These are phyloP conservation scores for Lepraria neglecta DNA, from an alignment of 495 filamentous ascomycete genomes.

Conservation along the genomic window DNA sequence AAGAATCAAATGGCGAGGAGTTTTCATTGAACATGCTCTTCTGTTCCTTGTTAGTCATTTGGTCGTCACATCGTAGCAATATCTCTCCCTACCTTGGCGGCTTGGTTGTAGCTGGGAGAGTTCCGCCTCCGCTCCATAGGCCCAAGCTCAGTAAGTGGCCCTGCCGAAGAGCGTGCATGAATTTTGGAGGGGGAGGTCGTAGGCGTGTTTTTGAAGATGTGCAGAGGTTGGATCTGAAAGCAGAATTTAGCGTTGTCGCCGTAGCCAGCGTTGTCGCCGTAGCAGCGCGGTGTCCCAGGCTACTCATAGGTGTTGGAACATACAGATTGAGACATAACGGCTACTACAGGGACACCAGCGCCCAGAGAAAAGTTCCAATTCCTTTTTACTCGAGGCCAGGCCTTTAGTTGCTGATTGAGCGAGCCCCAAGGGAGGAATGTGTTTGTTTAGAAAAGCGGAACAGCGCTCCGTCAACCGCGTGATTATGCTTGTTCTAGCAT, in stretches of 20 bases:
- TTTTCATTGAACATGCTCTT: conserved; percentile 51
- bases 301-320: conserved; percentile 4
- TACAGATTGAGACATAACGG: conserved; percentile 26
- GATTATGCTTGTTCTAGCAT: neutral
- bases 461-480: neutral
- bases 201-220: conserved; percentile 30
- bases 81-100: conserved; percentile 51
- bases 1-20: conserved; percentile 70
- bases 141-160: conserved; percentile 51
- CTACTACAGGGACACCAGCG: neutral
- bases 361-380: neutral
- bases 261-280: conserved; percentile 5
- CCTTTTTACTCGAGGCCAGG: neutral
- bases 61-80: conserved; percentile 16
- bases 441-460: conserved; percentile 9
- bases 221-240: conserved; percentile 30
- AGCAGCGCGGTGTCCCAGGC: conserved; percentile 1
- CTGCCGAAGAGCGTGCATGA: conserved; percentile 37
- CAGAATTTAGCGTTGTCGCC: conserved; percentile 16
- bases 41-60: conserved; percentile 10
- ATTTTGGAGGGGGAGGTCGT: conserved; percentile 33
- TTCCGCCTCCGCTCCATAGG: conserved; percentile 56
- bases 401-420: neutral
- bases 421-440: conserved; percentile 16
- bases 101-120: conserved; percentile 70